Evolutionary conservation across 1,284 basidiomycete genomes (phyloP).

Genomic region (Malassezia japonica): DNA sequence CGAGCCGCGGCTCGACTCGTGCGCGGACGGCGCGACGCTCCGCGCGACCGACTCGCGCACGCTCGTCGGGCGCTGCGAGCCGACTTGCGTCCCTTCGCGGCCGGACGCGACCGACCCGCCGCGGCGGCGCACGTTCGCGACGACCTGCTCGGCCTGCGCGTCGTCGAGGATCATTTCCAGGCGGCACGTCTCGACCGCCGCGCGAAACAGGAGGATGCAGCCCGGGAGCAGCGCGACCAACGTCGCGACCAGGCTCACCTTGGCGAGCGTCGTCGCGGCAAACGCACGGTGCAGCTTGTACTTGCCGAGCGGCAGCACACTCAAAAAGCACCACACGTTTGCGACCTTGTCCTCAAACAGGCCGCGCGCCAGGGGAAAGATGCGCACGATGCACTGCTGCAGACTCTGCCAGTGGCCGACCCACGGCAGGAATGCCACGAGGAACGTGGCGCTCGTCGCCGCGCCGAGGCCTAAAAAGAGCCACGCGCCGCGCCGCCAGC

Average conservation of each 20-base stretch:
- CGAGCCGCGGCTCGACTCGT: slow-evolving; percentile 22
- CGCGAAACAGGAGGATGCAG: slow-evolving; percentile 35
- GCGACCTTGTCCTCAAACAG: slow-evolving; percentile 94
- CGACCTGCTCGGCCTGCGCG: slow-evolving; percentile 12
- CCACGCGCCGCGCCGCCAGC: slow-evolving; percentile 55
- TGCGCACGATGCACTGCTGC: slow-evolving; percentile 61
- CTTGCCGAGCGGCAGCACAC: slow-evolving; percentile 33
- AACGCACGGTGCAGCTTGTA: slow-evolving; percentile 33
- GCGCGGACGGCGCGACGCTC: slow-evolving; percentile 1
- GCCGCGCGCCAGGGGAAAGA: slow-evolving; percentile 81
- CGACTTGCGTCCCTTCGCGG: slow-evolving; percentile 5
- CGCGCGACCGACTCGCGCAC: slow-evolving; percentile 1
- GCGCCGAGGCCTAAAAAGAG: slow-evolving; percentile 63
- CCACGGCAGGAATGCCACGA: slow-evolving; percentile 66
- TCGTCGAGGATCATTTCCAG: slow-evolving; percentile 34
- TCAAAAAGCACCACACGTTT: slow-evolving; percentile 66
- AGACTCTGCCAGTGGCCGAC: slow-evolving; percentile 56
- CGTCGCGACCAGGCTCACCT: slow-evolving; percentile 48
- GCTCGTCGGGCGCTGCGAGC: slow-evolving; percentile 9
- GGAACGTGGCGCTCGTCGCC: slow-evolving; percentile 54
- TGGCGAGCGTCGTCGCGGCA: slow-evolving; percentile 29
- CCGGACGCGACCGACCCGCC: slow-evolving; percentile 13
- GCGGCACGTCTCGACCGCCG: slow-evolving; percentile 29
- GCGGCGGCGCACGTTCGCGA: slow-evolving; percentile 8
- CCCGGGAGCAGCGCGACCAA: slow-evolving; percentile 43